Evolutionary conservation across 805 yeast genomes (phyloP).

Genomic region (Candida nonsorbophila): DNA sequence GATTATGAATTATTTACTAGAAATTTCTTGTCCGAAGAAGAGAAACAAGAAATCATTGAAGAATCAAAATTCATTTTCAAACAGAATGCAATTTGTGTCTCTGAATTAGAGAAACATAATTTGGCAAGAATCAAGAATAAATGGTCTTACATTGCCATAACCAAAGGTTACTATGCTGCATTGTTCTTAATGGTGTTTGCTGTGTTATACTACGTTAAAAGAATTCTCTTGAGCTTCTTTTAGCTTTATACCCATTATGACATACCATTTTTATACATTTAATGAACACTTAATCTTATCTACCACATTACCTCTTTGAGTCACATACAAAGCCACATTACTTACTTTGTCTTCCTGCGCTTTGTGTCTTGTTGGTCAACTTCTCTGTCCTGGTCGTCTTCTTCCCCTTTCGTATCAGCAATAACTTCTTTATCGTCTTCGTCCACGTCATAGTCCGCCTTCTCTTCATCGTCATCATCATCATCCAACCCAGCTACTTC

Average conservation of each 20-base stretch:
- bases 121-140: constrained; percentile 49
- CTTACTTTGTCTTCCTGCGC: too few relatives aligned
- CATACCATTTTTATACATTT: too few relatives aligned
- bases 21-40: constrained; percentile 59
- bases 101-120: constrained; percentile 66
- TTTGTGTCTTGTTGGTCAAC: too few relatives aligned
- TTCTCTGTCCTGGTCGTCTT: too few relatives aligned
- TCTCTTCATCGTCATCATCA: background rate
- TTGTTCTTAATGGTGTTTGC: constrained; percentile 26
- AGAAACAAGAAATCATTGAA: constrained; percentile 63
- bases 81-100: constrained; percentile 54
- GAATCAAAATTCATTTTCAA: constrained; percentile 64
- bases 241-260: too few relatives aligned
- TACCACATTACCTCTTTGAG: too few relatives aligned
- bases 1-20: constrained; percentile 77
- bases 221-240: constrained; percentile 17
- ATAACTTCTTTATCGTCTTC: too few relatives aligned
- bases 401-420: background rate
- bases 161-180: constrained; percentile 47
- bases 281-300: too few relatives aligned
- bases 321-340: too few relatives aligned
- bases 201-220: constrained; percentile 27
- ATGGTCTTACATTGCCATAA: constrained; percentile 48
- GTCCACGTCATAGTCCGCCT: constrained; percentile 1
- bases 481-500: background rate